phyloP scores from a whole-genome alignment of 257 asterid genomes.

The Solanum rostratum region DNA sequence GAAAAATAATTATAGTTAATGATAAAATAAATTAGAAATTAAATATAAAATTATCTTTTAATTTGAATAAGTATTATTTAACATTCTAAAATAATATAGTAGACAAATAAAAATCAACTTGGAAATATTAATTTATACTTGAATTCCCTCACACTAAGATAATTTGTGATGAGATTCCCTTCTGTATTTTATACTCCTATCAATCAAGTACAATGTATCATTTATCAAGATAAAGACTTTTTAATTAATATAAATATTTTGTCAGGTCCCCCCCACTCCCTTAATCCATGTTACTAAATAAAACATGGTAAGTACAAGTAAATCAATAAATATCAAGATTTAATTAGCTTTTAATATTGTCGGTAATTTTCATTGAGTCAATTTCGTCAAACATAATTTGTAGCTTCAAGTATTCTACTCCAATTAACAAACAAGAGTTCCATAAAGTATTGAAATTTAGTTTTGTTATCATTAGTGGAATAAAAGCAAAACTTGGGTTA shows the following conservation, averaged over 20 bases:
- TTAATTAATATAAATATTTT: neutral
- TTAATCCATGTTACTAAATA: neutral
- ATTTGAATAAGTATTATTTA: no score
- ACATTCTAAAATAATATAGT: no score
- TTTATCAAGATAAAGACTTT: neutral
- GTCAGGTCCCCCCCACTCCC: no score
- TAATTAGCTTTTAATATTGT: neutral
- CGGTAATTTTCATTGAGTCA: neutral
- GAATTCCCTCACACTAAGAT: neutral
- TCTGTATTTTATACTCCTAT: neutral
- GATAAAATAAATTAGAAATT: no score
- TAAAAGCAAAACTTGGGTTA: slow-evolving; percentile 17
- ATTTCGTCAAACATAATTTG: neutral
- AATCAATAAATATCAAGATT: neutral
- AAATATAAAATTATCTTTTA: no score
- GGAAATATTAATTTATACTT: neutral
- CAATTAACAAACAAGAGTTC: neutral
- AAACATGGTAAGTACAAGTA: neutral
- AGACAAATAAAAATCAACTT: no score
- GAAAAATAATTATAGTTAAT: no score
- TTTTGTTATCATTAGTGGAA: slow-evolving; percentile 3
- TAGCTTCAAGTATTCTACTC: no score
- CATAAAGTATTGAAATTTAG: neutral
- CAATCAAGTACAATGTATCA: neutral
- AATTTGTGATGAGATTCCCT: neutral